Base-by-base conservation (phyloP, 768 basidiomycete species). In the Termitomyces sp. region DNA sequence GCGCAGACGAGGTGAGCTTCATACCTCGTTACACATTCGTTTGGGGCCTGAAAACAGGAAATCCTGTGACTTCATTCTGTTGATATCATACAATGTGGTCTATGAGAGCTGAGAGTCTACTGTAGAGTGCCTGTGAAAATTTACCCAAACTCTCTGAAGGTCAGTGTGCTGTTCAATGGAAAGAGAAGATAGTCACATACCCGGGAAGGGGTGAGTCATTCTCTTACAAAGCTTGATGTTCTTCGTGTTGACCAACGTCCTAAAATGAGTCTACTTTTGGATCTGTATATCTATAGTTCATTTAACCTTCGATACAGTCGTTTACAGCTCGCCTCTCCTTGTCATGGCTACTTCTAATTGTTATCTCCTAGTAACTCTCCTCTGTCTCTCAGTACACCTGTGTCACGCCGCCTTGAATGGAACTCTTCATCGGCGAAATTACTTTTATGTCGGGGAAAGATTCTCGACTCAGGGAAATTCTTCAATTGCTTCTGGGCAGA, bases 391-490 rank as follows among this genome's bases (percentile, higher is more conserved):
- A 6, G 7, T 17, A 51, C 17, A 40, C 19, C 35, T 54, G 12
- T n/a, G 31, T 17, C 44, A 43, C 23, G 57, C 51, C 43, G 53
- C 37, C 3, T 31, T 38, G 1, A 60, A 56, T 47, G 70, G 69
- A 35, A 73, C 75, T 33, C 69, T 75, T 3, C 80, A 82, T 64
- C 72, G 68, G 10, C 74, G 80, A 11, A 64, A 70, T 15, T 80
- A 77, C 57, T 77, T 80, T 56, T 82, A 80, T 64, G 71, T 77
- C 10, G 80, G 80, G 23, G 74, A 77, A 30, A 61, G 61, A 0
- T 80, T 80, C 60, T 56, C 67, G 17, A 58, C 68, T 23, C 63
- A 64, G 50, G 71, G 70, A 21, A 69, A 72, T 47, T 71, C 73
- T 30, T 67, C 62, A 12, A 70, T 81, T 44, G 71, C 70, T 21